Base-by-base conservation (phyloP, 2,329 filamentous ascomycete genomes). In the Alternaria triticina region DNA sequence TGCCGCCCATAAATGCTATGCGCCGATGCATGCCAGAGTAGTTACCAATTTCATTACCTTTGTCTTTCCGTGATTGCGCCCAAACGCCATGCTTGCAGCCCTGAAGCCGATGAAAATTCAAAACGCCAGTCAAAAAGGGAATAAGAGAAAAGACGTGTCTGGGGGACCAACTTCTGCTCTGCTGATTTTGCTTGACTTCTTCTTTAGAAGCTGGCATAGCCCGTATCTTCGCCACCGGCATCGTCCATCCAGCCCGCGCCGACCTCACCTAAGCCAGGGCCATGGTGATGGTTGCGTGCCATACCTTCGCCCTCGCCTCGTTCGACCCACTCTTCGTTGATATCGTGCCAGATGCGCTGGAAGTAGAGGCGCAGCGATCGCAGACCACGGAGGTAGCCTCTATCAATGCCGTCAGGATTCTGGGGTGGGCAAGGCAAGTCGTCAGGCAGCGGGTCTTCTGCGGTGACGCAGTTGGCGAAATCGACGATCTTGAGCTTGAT, bases 401-500 rank as follows among this genome's bases (percentile, higher is more conserved):
- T 87, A 71, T 99, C 96, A 7, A 97, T 90, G 64, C 93, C 90
- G 36, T 90, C 83, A 0, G 93, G 92, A 75, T 96, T 88, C 62
- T 88, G 86, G 5, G 96, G 96, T 13, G 96, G 96, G 71, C 95
- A 97, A 17, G 84, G 82, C 2, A 84, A 81, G 62, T 88, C 84
- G 11, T 89, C 81, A 1, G 86, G 82, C 4, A 88, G 74, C 54
- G 82, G 78, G 73, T 97, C 94, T 69, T 96, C 91, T 5, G 93
- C 92, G 1, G 94, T 98, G 36, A 98, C 90, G 75, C 95, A 97
- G 78, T 99, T 99, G 67, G 96, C 96, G 82, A 99, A 99, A 80
- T 99, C 96, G 61, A 97, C 95, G 79, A 99, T 96, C 81, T 97
- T 97, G 82, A 99, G 90, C 79, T 97, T 92, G 75, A 97, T 94